Base-by-base conservation (phyloP, 208 protist genomes). In the Polymyxa betae region DNA sequence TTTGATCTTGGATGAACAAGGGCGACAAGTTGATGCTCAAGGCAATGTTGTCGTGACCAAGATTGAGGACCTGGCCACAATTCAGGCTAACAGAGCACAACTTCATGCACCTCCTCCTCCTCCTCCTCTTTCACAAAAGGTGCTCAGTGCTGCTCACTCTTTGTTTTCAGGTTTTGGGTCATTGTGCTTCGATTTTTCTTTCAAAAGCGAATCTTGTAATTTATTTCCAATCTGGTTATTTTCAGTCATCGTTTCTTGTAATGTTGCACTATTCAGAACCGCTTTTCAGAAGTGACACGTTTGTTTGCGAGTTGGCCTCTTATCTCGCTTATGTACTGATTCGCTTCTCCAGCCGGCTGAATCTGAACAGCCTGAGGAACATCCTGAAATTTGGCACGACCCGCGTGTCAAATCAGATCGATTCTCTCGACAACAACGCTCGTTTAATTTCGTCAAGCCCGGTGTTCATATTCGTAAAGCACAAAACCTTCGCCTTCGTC, bases 401-500 rank as follows among this genome's bases (percentile, higher is more conserved):
- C 72, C 72, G 16, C 5, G 72, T 20, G 72, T 82, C 16, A 5
- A 82, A 45, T 35, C 72, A 12, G n/a, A 35, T 82, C 72, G 72
- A 40, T 20, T 43, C 35, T 5, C 16, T n/a, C 72, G 72, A 43
- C 10, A 12, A 5, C 5, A 43, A 20, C 72, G 72, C 5, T 82
- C 72, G 72, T 82, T 82, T n/a, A 82, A 43, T 82, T 82, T 82
- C 72, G 72, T 82, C 40, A 35, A 82, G 40, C 72, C 72, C 16
- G 72, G 72, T 35, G 40, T 45, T 35, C 35, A 45, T 43, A 82
- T 82, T 35, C 72, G 72, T n/a, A 82, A 82, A 43, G 72, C 72
- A 43, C 72, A 82, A 43, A 82, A 82, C 72, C 72, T 82, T 35
- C 72, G 72, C n/a, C 72, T 82, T 20, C 72, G 72, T 35, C 72